These are phyloP conservation scores for Arbutus unedo DNA, from an alignment of 148 eudicot species.

Conservation along the genomic window DNA sequence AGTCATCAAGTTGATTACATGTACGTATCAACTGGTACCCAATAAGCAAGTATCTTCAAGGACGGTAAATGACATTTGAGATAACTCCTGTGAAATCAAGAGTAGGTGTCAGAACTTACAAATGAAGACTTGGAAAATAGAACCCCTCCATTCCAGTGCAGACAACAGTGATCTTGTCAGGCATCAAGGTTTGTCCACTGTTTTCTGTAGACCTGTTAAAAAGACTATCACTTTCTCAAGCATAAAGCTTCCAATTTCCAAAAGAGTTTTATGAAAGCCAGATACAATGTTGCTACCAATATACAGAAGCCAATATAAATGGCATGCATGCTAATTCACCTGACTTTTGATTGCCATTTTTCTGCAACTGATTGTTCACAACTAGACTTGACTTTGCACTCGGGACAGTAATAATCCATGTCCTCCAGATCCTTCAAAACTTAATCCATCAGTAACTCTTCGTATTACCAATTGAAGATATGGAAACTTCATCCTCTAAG, in stretches of 20 bases:
- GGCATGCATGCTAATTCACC: conserved; percentile 34
- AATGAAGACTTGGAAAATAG: conserved; percentile 64
- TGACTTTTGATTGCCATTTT: conserved; percentile 25
- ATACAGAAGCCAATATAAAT: conserved; percentile 2
- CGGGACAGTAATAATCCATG: conserved; percentile 78
- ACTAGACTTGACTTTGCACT: conserved; percentile 55
- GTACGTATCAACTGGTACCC: background rate
- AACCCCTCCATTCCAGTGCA: conserved; percentile 79
- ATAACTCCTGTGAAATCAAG: background rate
- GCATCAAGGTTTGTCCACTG: conserved; percentile 33
- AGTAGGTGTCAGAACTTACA: conserved; percentile 47
- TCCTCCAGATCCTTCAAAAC: conserved; percentile 47
- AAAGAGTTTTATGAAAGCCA: background rate
- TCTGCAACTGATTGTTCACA: conserved; percentile 32
- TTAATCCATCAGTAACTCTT: conserved; percentile 14
- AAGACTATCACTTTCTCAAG: conserved; percentile 10
- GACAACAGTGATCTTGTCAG: conserved; percentile 63
- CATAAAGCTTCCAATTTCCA: background rate
- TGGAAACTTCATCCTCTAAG: background rate
- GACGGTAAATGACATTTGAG: background rate
- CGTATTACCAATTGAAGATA: background rate
- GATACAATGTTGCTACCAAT: background rate
- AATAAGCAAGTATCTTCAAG: background rate
- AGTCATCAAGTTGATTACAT: background rate
- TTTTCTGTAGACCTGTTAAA: conserved; percentile 28